phyloP scores from a whole-genome alignment of 2,329 filamentous ascomycete species.

The Colletotrichum gigasporum region DNA sequence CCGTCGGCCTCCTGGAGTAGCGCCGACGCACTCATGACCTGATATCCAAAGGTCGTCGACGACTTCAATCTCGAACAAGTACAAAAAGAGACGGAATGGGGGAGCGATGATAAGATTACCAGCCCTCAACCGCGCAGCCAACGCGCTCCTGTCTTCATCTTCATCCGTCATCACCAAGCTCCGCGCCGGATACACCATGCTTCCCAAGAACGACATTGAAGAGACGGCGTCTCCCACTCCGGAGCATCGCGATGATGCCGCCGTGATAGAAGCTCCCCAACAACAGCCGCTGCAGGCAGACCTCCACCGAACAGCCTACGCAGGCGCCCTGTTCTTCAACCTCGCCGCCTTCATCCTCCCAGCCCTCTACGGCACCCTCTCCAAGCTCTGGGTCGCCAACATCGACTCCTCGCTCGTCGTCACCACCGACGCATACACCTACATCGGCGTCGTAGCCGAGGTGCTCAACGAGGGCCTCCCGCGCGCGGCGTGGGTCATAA shows the following conservation, averaged over 20 bases:
- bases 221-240: not conserved
- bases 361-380: conserved; percentile 72
- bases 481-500: conserved; percentile 73
- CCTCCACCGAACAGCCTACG: conserved; percentile 47
- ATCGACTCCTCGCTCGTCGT: conserved; percentile 69
- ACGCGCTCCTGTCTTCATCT: not conserved
- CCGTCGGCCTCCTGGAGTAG: not conserved
- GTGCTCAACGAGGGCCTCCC: conserved; percentile 79
- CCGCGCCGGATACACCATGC: conserved; percentile 9
- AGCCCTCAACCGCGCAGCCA: conserved; percentile 1
- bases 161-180: not conserved
- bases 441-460: conserved; percentile 73
- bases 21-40: not conserved
- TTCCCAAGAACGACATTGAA: conserved; percentile 12
- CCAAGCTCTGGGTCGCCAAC: conserved; percentile 77
- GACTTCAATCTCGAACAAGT: too few relatives aligned
- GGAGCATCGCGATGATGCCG: not conserved
- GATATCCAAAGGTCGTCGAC: not conserved
- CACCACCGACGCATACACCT: conserved; percentile 74
- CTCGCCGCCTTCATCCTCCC: conserved; percentile 69
- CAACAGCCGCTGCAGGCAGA: not conserved
- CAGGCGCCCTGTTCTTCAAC: conserved; percentile 70
- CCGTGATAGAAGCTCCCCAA: not conserved
- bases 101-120: not conserved
- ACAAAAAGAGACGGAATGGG: too few relatives aligned